Base-by-base conservation (phyloP, 176 grass and related monocot genomes). In the Carex parvula region DNA sequence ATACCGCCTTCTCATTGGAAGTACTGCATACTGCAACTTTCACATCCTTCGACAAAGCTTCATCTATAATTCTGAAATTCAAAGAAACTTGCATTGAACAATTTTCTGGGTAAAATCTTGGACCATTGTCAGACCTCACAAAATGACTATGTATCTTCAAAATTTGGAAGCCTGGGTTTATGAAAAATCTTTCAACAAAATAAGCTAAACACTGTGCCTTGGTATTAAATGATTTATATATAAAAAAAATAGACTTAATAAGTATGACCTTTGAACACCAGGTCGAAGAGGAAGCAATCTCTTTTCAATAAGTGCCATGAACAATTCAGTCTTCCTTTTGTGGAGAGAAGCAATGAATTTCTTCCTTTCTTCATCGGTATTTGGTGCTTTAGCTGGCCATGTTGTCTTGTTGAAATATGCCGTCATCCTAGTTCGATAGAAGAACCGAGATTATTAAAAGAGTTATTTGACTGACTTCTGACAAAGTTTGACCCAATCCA, bases 1-100 rank as follows among this genome's bases (percentile, higher is more conserved):
- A 87, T 91, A 98, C 95, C 84, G 95, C 95, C 86, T 93, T 94
- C 89, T 98, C 95, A 80, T 98, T 98, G 30, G 95, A 98, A 44
- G 95, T 98, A 89, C 95, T 98, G 84, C 92, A 94, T 35, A 94
- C 95, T 30, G 92, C 95, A 85, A 98, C 95, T 87, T 94, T 91
- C 81, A 98, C 88, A 79, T 86, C 92, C 46, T 90, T 94, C 35
- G 81, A 81, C 84, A 98, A 87, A 84, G 95, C 91, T 73, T 98
- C 95, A 90, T 98, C 95, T 48, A 98, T 91, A 84, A 98, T 58
- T 88, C 95, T 98, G 87, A 58, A 90, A 80, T 85, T 29, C 44
- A 79, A 39, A 83, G 50, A 84, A 79, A 81, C 20, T 50, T 83
- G 56, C 76, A 79, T 54, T 37, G 14, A 35, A 73, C 13, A 22